Evolutionary conservation across 177 flowering plant genomes (phyloP).

Genomic region (Vitis hybrid): DNA sequence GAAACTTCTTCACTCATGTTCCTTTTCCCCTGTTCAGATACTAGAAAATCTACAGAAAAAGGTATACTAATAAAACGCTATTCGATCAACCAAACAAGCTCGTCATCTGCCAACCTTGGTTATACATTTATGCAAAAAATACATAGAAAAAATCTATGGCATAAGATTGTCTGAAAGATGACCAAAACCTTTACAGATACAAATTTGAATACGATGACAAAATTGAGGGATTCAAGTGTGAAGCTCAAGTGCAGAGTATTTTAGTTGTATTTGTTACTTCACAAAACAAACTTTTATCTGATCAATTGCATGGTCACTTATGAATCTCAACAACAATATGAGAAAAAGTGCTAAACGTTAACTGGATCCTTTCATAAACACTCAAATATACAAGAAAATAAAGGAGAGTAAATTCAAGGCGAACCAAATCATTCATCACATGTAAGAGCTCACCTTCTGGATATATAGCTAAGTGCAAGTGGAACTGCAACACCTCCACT

Average conservation of each 20-base stretch:
- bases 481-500: slow-evolving; percentile 99
- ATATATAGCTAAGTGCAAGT: slow-evolving; percentile 81
- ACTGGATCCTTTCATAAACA: slow-evolving; percentile 1
- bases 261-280: not conserved
- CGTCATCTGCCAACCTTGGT: too few species aligned
- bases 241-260: not conserved
- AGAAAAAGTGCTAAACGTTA: not conserved
- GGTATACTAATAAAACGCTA: too few species aligned
- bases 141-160: too few species aligned
- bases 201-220: too few species aligned
- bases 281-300: not conserved
- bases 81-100: too few species aligned
- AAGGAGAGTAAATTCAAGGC: slow-evolving; percentile 18
- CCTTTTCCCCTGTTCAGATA: too few species aligned
- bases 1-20: not conserved
- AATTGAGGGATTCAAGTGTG: not conserved
- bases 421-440: slow-evolving; percentile 93
- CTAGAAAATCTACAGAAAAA: too few species aligned
- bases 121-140: too few species aligned
- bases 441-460: slow-evolving; percentile 93
- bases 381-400: not conserved
- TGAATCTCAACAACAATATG: not conserved
- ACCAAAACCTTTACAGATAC: too few species aligned
- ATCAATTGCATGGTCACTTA: slow-evolving; percentile 3
- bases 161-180: too few species aligned